Evolutionary conservation across 768 basidiomycete genomes (phyloP).

Genomic region (Tephrocybe rancida): DNA sequence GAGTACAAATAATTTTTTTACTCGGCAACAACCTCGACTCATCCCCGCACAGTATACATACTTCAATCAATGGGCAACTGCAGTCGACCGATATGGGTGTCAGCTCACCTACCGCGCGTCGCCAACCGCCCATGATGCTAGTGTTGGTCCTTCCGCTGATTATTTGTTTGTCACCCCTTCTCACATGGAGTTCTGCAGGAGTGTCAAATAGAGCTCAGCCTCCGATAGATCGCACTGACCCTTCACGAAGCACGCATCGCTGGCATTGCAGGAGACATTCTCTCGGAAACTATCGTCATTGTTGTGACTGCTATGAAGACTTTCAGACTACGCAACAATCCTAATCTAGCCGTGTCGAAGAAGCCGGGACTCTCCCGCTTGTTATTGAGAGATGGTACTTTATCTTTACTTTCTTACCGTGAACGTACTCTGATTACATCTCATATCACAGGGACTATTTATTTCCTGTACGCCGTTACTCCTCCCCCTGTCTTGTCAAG

Average conservation of each 20-base stretch:
- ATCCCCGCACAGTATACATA: constrained; percentile 1
- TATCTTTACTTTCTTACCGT: background rate
- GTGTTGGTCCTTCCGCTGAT: background rate
- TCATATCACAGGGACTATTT: constrained; percentile 18
- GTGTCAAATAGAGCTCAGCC: too few relatives aligned
- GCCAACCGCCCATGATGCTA: constrained; percentile 1
- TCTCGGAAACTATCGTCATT: constrained; percentile 31
- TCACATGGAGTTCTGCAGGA: background rate
- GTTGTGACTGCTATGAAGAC: constrained; percentile 28
- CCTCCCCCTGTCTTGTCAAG: background rate
- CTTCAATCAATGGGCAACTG: constrained; percentile 4
- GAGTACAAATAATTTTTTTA: background rate
- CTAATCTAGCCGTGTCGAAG: constrained; percentile 18
- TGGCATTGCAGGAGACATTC: constrained; percentile 29
- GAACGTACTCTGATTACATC: background rate
- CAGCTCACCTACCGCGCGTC: constrained; percentile 3
- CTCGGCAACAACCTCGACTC: background rate
- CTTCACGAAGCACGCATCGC: background rate
- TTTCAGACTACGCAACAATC: constrained; percentile 23
- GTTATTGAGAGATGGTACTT: constrained; percentile 26
- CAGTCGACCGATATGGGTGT: constrained; percentile 5
- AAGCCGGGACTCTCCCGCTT: constrained; percentile 25
- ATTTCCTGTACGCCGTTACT: constrained; percentile 24
- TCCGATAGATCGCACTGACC: background rate
- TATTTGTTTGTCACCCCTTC: background rate